phyloP scores from a whole-genome alignment of 306 rosid species.

The Trichosanthes truncata region DNA sequence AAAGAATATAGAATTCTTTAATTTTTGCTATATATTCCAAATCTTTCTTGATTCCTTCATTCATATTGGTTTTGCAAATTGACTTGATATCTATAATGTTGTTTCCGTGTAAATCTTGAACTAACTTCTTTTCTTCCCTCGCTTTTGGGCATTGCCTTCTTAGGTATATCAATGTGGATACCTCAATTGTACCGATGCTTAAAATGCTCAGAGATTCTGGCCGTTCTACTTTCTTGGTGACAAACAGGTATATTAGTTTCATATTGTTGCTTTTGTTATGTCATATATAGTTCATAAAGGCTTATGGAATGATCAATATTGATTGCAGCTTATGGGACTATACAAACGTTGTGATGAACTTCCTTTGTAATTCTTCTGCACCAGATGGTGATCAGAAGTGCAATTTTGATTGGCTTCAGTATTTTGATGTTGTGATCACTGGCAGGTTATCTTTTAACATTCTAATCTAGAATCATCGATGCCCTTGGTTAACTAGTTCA shows the following conservation, averaged over 20 bases:
- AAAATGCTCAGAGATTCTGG: constrained; percentile 89
- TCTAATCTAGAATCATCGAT: background rate
- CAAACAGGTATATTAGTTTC: constrained; percentile 59
- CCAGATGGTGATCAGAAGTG: constrained; percentile 31
- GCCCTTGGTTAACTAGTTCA: background rate
- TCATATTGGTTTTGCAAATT: background rate
- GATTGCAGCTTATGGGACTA: constrained; percentile 96
- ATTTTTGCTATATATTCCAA: background rate
- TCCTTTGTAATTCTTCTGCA: constrained; percentile 51
- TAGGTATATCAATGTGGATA: constrained; percentile 80
- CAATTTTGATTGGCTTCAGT: constrained; percentile 77
- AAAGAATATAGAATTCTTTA: background rate
- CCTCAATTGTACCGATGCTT: constrained; percentile 80
- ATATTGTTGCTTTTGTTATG: constrained; percentile 5
- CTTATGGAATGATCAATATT: background rate
- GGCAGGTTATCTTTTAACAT: constrained; percentile 50
- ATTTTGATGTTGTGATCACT: constrained; percentile 88
- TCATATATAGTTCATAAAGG: background rate
- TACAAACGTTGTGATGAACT: constrained; percentile 86
- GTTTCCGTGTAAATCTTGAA: background rate
- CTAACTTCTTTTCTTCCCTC: background rate
- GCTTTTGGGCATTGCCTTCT: constrained; percentile 10
- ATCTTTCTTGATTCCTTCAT: background rate
- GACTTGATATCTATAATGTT: background rate
- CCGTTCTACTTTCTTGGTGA: constrained; percentile 89